Percentiles rank a stretch among this genome's conserved stretches.
phyloP scores from a whole-genome alignment of 768 basidiomycete species.

The Hydnomerulius pinastri region DNA sequence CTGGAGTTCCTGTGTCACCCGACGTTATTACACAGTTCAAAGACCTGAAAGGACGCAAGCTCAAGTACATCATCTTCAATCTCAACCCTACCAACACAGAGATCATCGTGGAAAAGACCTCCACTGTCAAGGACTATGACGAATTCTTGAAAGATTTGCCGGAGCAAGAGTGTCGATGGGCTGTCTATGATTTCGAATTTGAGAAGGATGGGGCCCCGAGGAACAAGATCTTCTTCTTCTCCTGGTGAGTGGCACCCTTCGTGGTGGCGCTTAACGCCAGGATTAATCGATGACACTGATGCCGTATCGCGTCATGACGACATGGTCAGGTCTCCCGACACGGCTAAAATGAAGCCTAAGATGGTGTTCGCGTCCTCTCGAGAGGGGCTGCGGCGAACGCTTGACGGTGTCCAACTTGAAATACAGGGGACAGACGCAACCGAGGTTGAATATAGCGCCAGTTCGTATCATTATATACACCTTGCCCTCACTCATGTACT shows the following conservation, averaged over 20 bases:
- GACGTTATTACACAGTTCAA: slow-evolving; percentile 44
- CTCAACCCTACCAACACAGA: slow-evolving; percentile 63
- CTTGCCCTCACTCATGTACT: background rate
- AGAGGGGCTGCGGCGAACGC: slow-evolving; percentile 69
- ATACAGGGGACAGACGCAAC: slow-evolving; percentile 81
- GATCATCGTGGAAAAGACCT: slow-evolving; percentile 76
- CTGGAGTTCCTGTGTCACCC: slow-evolving; percentile 49
- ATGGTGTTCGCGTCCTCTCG: slow-evolving; percentile 92
- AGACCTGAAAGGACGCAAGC: slow-evolving; percentile 44
- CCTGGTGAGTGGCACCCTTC: slow-evolving; percentile 65
- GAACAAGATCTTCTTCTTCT: slow-evolving; percentile 83
- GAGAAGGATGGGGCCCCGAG: slow-evolving; percentile 70
- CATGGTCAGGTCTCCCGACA: slow-evolving; percentile 76
- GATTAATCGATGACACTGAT: slow-evolving; percentile 1
- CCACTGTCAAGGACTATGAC: slow-evolving; percentile 56
- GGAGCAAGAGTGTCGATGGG: slow-evolving; percentile 76
- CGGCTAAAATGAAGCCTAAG: slow-evolving; percentile 84
- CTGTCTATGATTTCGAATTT: slow-evolving; percentile 91
- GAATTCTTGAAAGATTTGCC: slow-evolving; percentile 76
- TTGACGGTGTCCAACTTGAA: slow-evolving; percentile 78
- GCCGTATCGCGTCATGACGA: slow-evolving; percentile 4
- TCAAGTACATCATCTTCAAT: slow-evolving; percentile 82
- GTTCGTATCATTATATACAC: slow-evolving; percentile 43
- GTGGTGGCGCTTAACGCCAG: background rate
- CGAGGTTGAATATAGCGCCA: slow-evolving; percentile 70